Evolutionary conservation across 306 rosid species (phyloP).

Genomic region (Morella rubra): DNA sequence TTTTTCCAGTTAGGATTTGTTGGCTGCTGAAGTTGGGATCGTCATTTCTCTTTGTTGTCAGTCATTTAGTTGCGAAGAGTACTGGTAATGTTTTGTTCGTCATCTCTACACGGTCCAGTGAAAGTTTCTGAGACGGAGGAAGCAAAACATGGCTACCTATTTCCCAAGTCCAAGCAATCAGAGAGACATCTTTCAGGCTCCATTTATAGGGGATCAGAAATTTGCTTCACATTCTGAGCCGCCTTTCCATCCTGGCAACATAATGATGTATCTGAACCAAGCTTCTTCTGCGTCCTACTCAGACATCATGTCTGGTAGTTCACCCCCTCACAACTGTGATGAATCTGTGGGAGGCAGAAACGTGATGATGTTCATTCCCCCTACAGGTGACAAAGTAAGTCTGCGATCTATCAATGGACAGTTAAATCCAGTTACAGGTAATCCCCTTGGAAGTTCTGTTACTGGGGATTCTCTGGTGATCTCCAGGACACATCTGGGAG

Average conservation of each 20-base stretch:
- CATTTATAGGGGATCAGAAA: slow-evolving; percentile 40
- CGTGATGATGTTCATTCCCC: slow-evolving; percentile 65
- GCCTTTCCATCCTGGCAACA: slow-evolving; percentile 33
- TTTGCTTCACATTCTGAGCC: slow-evolving; percentile 40
- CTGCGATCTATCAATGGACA: slow-evolving; percentile 39
- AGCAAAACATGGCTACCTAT: slow-evolving; percentile 36
- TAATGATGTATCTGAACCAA: slow-evolving; percentile 64
- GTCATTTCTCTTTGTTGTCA: neutral
- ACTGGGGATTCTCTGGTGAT: slow-evolving; percentile 30
- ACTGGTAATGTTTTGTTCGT: slow-evolving; percentile 12
- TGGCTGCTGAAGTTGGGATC: slow-evolving; percentile 12
- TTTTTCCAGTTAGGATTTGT: slow-evolving; percentile 18
- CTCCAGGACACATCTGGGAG: slow-evolving; percentile 39
- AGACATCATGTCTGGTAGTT: slow-evolving; percentile 44
- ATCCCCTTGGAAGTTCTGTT: slow-evolving; percentile 36
- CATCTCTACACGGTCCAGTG: neutral
- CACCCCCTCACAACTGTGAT: slow-evolving; percentile 46
- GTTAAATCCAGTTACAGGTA: slow-evolving; percentile 25
- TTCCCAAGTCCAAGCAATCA: slow-evolving; percentile 38
- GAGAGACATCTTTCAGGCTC: slow-evolving; percentile 35
- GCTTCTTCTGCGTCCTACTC: slow-evolving; percentile 62
- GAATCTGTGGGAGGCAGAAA: slow-evolving; percentile 52
- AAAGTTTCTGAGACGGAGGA: neutral
- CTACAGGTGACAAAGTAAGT: slow-evolving; percentile 36
- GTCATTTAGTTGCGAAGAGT: slow-evolving; percentile 19